Evolutionary conservation across 2,329 filamentous ascomycete species (phyloP).

Genomic region (Fusarium brevicatenulatum): DNA sequence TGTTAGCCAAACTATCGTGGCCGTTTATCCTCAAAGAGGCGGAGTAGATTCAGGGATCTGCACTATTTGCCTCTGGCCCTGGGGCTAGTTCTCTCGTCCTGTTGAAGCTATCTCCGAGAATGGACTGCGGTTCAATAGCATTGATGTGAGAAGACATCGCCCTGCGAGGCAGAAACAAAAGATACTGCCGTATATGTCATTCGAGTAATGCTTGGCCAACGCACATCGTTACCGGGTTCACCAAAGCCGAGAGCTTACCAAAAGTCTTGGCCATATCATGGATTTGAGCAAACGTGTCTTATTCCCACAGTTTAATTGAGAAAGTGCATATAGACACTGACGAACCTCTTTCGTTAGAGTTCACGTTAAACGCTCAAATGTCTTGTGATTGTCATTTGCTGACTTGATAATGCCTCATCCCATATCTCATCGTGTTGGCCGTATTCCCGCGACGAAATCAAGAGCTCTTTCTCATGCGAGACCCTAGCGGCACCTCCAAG

Average conservation of each 20-base stretch:
- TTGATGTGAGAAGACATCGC: background rate
- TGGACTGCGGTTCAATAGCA: background rate
- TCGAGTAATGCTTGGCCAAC: constrained; percentile 12
- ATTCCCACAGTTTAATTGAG: background rate
- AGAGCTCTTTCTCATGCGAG: constrained; percentile 1
- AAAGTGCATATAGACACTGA: background rate
- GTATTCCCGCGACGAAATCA: constrained; percentile 14
- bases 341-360: background rate
- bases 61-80: constrained; percentile 12
- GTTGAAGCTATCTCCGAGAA: background rate
- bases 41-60: constrained; percentile 9
- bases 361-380: background rate
- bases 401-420: background rate
- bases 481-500: constrained; percentile 27
- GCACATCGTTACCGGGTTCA: constrained; percentile 23
- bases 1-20: constrained; percentile 17
- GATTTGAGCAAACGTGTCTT: constrained; percentile 6
- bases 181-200: background rate
- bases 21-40: constrained; percentile 15
- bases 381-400: background rate
- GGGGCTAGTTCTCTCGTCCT: background rate
- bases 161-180: constrained; percentile 10
- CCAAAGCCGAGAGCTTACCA: constrained; percentile 21
- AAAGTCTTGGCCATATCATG: constrained; percentile 32
- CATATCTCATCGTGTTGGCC: constrained; percentile 11